Base-by-base conservation (phyloP, 805 yeast species). In the Helenozyma rhizophorensis region DNA sequence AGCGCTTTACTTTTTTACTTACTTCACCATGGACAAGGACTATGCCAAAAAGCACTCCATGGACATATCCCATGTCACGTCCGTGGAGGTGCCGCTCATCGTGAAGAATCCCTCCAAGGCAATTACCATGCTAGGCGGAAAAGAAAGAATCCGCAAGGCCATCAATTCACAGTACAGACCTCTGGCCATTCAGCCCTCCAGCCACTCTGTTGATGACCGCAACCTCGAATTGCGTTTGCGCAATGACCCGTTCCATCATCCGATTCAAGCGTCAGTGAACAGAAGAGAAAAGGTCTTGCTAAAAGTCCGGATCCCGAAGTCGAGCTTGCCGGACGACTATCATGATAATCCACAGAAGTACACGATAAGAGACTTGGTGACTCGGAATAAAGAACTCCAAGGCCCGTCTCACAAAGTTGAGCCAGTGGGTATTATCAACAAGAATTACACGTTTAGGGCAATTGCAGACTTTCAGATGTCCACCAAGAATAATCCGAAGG, bases 381-480 rank as follows among this genome's bases (percentile, higher is more conserved):
- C 50, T 29, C 14, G 49, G 14, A 68, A 70, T 33, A 48, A 56
- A 9, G 33, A 34, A 11, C 15, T 28, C 12, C 30, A 33, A 4
- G 50, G 56, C 4, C 45, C 55, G 3, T 45, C 60, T 4, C 66
- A 71, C 31, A 58, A 58, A 15, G 68, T 74, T 2, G 66, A 68
- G 27, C 90, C 95, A 0, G 70, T 74, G 4, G 88, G 81, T 0
- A 71, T 86, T 13, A 66, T 87, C 13, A 76, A 78, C 46, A 72
- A 76, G 37, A 81, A 80, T 12, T 80, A 78, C 50, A 72, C 83
- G 42, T 90, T 90, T 55, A 73, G 96, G 45, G 86, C 84, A 43
- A 75, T 88, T 70, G 80, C 90, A 0, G 97, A 89, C 58, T 90
- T 87, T 55, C 97, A 93, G 54, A 72, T 75, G 42, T 63, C 74